phyloP scores from a whole-genome alignment of 495 filamentous ascomycete genomes.

The Penicillium cataractarum region DNA sequence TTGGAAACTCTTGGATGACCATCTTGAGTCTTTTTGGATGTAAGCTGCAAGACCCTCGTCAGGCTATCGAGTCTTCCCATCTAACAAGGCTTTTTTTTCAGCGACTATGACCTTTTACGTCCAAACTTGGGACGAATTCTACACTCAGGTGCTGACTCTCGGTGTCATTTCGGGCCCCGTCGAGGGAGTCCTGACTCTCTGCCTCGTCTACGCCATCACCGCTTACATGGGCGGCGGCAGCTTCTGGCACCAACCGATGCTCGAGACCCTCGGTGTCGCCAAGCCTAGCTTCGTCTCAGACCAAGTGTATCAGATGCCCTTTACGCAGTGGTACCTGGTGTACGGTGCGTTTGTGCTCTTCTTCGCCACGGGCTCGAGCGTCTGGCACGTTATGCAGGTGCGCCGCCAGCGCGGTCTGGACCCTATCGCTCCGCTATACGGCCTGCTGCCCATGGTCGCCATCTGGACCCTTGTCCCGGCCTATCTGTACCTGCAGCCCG shows the following conservation, averaged over 20 bases:
- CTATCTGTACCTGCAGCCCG: conserved; percentile 83
- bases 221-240: conserved; percentile 82
- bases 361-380: conserved; percentile 74
- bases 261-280: conserved; percentile 70
- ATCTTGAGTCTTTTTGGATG: conserved; percentile 82
- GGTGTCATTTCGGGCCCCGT: conserved; percentile 94
- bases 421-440: conserved; percentile 71
- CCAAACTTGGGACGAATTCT: conserved; percentile 99
- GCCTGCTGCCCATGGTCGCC: conserved; percentile 75
- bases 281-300: conserved; percentile 67
- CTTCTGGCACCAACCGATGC: conserved; percentile 88
- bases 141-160: conserved; percentile 91
- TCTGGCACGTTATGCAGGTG: conserved; percentile 78
- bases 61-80: neutral
- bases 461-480: conserved; percentile 73
- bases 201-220: conserved; percentile 81
- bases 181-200: conserved; percentile 87
- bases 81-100: conserved; percentile 33
- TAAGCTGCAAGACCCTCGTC: conserved; percentile 38
- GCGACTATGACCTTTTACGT: conserved; percentile 92
- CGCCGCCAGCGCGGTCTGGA: conserved; percentile 73
- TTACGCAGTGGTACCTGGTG: conserved; percentile 91
- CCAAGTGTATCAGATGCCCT: conserved; percentile 73
- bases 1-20: conserved; percentile 91
- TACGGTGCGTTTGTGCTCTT: conserved; percentile 82